Evolutionary conservation across 768 basidiomycete genomes (phyloP).

Genomic region (Suillus subluteus): DNA sequence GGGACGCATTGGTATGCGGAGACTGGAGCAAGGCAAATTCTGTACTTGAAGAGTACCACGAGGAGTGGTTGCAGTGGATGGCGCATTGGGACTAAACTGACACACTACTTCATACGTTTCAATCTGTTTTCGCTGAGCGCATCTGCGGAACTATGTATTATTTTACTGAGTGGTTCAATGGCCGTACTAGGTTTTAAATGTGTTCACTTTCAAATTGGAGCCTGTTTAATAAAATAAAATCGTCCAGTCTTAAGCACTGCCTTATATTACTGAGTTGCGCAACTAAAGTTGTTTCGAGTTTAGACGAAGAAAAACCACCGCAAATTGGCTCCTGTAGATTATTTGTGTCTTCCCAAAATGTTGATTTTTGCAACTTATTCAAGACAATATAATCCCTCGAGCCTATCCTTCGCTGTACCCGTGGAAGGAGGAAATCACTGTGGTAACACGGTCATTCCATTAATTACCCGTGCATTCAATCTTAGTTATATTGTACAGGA

Average conservation of each 20-base stretch:
- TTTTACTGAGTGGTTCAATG: background rate
- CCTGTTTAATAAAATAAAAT: background rate
- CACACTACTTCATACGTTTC: background rate
- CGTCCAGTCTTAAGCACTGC: background rate
- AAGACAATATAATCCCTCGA: background rate
- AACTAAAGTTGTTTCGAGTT: no score
- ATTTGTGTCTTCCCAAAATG: no score
- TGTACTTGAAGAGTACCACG: constrained; percentile 15
- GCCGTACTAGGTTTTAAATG: background rate
- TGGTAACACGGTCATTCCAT: background rate
- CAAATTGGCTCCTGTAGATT: no score
- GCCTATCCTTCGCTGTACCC: background rate
- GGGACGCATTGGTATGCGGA: constrained; percentile 23
- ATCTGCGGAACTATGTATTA: background rate
- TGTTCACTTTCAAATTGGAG: no score
- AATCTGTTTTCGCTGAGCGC: background rate
- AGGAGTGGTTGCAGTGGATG: background rate
- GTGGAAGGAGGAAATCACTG: background rate
- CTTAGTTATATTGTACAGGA: background rate
- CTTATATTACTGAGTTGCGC: no score
- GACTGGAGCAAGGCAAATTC: constrained; percentile 28
- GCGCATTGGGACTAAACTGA: background rate
- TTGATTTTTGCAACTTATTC: no score
- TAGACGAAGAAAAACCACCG: background rate
- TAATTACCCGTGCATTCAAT: background rate